Percentiles rank a stretch among this genome's conserved stretches.
Conservation (phyloP, 371 early-diverging fungal genomes). For the Mortierella sp. region DNA sequence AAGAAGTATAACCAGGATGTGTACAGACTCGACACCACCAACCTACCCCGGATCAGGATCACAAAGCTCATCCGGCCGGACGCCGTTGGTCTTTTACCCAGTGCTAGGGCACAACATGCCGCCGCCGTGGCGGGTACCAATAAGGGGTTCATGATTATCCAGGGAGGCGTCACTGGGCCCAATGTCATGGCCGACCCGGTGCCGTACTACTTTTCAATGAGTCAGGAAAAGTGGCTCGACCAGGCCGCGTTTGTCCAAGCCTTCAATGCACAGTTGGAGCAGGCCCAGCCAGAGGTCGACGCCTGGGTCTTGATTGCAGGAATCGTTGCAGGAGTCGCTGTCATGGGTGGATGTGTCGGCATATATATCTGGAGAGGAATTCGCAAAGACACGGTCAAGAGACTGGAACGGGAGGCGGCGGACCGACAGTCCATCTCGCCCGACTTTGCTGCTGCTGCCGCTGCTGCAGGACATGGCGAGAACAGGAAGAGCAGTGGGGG, state of each 20-base stretch:
- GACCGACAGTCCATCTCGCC: conserved; percentile 19
- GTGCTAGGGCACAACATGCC: conserved; percentile 28
- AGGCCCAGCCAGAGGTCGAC: background rate
- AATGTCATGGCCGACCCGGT: conserved; percentile 5
- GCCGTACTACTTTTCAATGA: conserved; percentile 31
- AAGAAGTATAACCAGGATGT: conserved; percentile 21
- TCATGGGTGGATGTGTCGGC: conserved; percentile 30
- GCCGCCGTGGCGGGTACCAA: conserved; percentile 21
- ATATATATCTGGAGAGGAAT: conserved; percentile 41
- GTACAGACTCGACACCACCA: conserved; percentile 26
- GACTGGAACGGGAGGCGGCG: conserved; percentile 17
- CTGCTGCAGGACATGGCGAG: background rate
- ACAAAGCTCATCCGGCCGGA: conserved; percentile 15
- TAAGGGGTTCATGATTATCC: conserved; percentile 34
- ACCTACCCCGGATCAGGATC: conserved; percentile 17
- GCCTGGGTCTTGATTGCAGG: conserved; percentile 24
- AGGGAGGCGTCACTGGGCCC: conserved; percentile 25
- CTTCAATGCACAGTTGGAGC: background rate
- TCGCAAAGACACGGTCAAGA: conserved; percentile 21
- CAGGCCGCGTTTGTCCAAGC: background rate
- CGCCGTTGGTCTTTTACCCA: conserved; percentile 11
- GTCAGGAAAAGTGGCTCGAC: conserved; percentile 24
- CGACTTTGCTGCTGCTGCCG: conserved; percentile 20
- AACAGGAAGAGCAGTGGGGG: conserved; percentile 5
- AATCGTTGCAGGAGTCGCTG: conserved; percentile 32